These are phyloP conservation scores for Auxenochlorella protothecoides DNA, from an alignment of 139 green algal species.

Conservation along the genomic window DNA sequence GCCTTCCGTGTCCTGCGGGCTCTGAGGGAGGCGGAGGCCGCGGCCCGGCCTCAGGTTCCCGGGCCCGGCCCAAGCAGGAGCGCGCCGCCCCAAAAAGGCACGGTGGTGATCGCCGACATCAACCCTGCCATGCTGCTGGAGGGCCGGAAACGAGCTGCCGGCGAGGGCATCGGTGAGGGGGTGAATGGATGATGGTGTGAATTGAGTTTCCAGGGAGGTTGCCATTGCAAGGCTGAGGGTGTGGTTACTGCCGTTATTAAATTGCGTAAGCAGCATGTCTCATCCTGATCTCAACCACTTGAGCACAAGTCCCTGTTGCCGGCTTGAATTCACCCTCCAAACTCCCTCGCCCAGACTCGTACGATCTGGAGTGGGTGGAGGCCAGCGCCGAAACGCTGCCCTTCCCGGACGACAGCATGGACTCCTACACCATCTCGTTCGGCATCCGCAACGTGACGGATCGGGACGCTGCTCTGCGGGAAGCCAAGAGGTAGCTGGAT, in stretches of 20 bases:
- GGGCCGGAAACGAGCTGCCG: constrained; percentile 54
- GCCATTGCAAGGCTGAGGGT: too few species aligned
- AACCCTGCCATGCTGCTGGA: constrained; percentile 87
- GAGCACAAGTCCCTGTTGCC: too few species aligned
- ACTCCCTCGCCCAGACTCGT: background rate
- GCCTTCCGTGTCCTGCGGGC: constrained; percentile 66
- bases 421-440: constrained; percentile 96
- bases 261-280: too few species aligned
- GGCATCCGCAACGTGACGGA: constrained; percentile 95
- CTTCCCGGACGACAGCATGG: constrained; percentile 60
- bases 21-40: constrained; percentile 39
- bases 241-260: too few species aligned
- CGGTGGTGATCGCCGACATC: constrained; percentile 86
- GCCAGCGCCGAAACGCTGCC: constrained; percentile 84
- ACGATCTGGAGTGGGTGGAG: constrained; percentile 59
- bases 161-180: constrained; percentile 9
- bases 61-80: background rate
- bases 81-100: background rate
- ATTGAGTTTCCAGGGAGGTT: too few species aligned
- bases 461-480: constrained; percentile 59
- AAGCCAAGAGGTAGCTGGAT: constrained; percentile 47
- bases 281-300: too few species aligned
- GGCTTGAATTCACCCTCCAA: background rate
- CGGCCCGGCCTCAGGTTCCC: background rate
- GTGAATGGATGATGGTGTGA: too few species aligned